Percentiles rank a stretch among this genome's conserved stretches.
Conservation (phyloP, 2,329 filamentous ascomycete species). For the Piedraia hortae region DNA sequence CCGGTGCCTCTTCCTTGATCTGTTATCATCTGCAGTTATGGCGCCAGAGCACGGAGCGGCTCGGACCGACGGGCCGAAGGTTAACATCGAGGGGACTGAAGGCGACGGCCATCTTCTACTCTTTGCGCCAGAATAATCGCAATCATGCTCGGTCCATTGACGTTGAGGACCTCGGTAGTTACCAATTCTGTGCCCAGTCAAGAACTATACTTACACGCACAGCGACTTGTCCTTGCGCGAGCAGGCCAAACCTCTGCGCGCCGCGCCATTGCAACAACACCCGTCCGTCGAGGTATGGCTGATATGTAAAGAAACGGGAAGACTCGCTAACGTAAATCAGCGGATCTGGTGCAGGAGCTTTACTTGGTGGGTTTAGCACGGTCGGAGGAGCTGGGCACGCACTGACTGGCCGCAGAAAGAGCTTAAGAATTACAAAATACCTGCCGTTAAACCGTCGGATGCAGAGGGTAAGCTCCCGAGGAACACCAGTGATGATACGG, state of each 20-base stretch:
- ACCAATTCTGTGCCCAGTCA: background rate
- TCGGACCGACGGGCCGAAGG: conserved; percentile 1
- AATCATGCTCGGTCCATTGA: conserved; percentile 32
- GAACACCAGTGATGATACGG: too few species aligned
- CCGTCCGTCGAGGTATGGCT: conserved; percentile 29
- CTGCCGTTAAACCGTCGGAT: conserved; percentile 59
- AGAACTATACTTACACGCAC: conserved; percentile 7
- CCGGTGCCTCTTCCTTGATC: too few species aligned
- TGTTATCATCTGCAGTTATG: too few species aligned
- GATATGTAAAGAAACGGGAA: conserved; percentile 26
- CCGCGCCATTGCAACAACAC: conserved; percentile 35
- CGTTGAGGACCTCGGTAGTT: conserved; percentile 31
- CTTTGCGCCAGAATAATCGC: conserved; percentile 4
- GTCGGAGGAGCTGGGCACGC: too few species aligned
- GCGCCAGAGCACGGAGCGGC: too few species aligned
- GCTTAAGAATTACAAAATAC: conserved; percentile 80
- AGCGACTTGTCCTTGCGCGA: conserved; percentile 35
- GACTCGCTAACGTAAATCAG: conserved; percentile 19
- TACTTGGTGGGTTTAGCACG: too few species aligned
- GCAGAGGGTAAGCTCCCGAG: too few species aligned
- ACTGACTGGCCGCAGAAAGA: too few species aligned
- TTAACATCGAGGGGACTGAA: background rate
- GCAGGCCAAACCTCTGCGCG: conserved; percentile 28
- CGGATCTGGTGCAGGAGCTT: conserved; percentile 91
- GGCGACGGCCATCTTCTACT: too few species aligned